Evolutionary conservation across 371 early-diverging fungal genomes (phyloP).

Genomic region (Mucor sp.): DNA sequence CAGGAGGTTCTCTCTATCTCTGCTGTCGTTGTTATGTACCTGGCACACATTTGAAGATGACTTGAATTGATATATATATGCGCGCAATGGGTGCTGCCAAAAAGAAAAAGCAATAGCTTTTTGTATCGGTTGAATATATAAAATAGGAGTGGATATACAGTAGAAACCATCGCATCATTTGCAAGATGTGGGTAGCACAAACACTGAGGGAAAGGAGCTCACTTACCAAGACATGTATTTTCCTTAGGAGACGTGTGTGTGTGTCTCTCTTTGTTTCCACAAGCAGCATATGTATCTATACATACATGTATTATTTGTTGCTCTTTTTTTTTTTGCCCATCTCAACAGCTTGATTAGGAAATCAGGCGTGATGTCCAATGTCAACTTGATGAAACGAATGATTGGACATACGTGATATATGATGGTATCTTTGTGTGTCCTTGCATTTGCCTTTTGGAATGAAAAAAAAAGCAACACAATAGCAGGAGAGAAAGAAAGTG

Average conservation of each 20-base stretch:
- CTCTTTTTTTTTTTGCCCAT: neutral
- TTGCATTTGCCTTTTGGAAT: neutral
- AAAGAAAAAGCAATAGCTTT: neutral
- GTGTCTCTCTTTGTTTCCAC: neutral
- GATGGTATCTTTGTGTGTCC: neutral
- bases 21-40: neutral
- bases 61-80: neutral
- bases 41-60: neutral
- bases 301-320: neutral
- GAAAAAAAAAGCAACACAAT: neutral
- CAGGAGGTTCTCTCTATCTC: neutral
- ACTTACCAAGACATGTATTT: neutral
- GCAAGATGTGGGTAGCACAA: neutral
- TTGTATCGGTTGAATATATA: neutral
- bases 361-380: neutral
- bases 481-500: neutral
- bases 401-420: neutral
- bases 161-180: neutral
- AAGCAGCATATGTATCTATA: neutral
- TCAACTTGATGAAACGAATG: neutral
- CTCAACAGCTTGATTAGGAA: neutral
- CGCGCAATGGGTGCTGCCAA: neutral
- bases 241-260: neutral
- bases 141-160: neutral
- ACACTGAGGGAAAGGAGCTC: neutral